Conservation (phyloP, 1,284 basidiomycete species). For the Leccinum proliferum region DNA sequence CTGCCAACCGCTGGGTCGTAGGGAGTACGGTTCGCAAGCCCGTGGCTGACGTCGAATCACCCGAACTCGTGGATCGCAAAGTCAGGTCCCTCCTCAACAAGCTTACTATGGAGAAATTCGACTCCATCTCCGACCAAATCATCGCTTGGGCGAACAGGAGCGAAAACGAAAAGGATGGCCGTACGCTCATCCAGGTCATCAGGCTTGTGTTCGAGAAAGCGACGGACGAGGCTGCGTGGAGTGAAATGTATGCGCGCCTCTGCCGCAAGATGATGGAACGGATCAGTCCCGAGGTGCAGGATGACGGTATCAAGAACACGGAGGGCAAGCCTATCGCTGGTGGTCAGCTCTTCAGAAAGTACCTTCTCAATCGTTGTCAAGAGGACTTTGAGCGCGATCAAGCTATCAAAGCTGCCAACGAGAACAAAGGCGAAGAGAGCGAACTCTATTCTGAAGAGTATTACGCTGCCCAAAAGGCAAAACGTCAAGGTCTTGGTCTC, state of each 20-base stretch:
- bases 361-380: constrained; percentile 89
- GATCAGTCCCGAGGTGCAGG: constrained; percentile 81
- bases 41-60: constrained; percentile 56
- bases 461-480: constrained; percentile 94
- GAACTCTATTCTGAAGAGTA: constrained; percentile 94
- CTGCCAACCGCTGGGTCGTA: constrained; percentile 81
- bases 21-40: constrained; percentile 28
- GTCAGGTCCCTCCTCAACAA: constrained; percentile 95
- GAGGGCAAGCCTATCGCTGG: constrained; percentile 87
- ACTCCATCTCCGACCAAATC: constrained; percentile 91
- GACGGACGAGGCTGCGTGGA: constrained; percentile 93
- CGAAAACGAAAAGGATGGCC: constrained; percentile 87
- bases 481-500: constrained; percentile 94
- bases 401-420: constrained; percentile 58
- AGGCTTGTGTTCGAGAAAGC: constrained; percentile 97
- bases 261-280: constrained; percentile 93
- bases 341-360: constrained; percentile 93
- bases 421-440: constrained; percentile 47
- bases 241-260: constrained; percentile 94
- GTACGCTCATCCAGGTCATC: constrained; percentile 94
- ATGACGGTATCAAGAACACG: constrained; percentile 72
- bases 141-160: constrained; percentile 94
- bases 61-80: constrained; percentile 87
- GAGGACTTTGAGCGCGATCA: constrained; percentile 88
- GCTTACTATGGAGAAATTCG: constrained; percentile 96